phyloP scores from a whole-genome alignment of 2,329 filamentous ascomycete species.

The Massarina eburnea region DNA sequence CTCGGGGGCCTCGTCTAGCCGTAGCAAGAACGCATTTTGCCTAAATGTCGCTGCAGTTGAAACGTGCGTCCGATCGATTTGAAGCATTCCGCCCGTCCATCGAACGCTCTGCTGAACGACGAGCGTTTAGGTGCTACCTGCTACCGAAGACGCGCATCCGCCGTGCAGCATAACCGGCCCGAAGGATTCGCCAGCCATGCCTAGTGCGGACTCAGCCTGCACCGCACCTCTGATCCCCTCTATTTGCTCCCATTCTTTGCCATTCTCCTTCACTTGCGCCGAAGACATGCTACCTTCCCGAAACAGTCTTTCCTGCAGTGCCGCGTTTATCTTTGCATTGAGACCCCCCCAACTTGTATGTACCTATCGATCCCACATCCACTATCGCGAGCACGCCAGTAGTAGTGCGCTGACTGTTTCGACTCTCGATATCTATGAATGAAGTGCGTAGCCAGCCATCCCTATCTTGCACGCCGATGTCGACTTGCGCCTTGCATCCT shows the following conservation, averaged over 20 bases:
- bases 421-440: not conserved
- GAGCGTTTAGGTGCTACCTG: no score
- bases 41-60: constrained; percentile 4
- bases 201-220: no score
- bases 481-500: not conserved
- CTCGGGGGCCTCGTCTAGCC: constrained; percentile 1
- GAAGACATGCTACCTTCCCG: not conserved
- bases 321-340: not conserved
- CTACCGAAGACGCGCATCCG: no score
- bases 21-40: constrained; percentile 3
- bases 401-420: not conserved
- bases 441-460: not conserved
- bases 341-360: not conserved
- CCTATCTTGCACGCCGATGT: not conserved
- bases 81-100: no score
- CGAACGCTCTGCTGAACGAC: no score
- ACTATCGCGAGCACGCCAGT: not conserved
- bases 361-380: not conserved
- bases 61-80: constrained; percentile 14
- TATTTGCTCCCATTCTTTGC: no score
- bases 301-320: not conserved
- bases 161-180: no score
- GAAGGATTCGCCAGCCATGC: no score
- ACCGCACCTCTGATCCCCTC: no score
- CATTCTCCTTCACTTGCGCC: no score